A percentile compares a stretch with the other conserved stretches of the same genome.
Conservation (phyloP, 768 basidiomycete species). For the Hemileccinum rubropunctum region DNA sequence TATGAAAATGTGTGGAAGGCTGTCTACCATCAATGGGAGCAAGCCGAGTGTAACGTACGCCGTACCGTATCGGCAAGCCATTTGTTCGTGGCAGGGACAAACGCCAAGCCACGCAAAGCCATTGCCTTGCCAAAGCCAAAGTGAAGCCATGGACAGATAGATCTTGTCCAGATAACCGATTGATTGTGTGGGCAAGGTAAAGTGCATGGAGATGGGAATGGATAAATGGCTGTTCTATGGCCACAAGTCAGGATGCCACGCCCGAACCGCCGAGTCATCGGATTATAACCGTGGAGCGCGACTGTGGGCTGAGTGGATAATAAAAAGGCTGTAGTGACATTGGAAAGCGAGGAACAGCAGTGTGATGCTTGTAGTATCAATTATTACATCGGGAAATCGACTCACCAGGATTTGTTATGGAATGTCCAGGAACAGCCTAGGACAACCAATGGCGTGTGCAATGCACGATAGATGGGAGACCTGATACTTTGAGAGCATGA, state of each 20-base stretch:
- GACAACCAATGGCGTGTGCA: too few relatives aligned
- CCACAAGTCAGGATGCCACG: neutral
- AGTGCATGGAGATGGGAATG: neutral
- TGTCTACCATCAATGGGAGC: neutral
- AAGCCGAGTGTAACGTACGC: neutral
- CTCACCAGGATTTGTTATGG: neutral
- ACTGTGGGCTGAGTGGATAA: too few relatives aligned
- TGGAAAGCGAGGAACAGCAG: neutral
- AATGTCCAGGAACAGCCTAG: too few relatives aligned
- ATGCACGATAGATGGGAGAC: neutral
- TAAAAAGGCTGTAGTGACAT: too few relatives aligned
- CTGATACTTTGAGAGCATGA: too few relatives aligned
- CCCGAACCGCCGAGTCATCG: neutral
- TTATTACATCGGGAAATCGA: neutral
- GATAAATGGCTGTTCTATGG: neutral
- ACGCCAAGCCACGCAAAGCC: neutral
- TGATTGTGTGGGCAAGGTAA: neutral
- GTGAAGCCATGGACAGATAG: neutral
- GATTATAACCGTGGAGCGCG: neutral
- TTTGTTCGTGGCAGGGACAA: neutral
- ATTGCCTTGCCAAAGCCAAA: neutral
- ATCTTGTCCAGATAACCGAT: neutral
- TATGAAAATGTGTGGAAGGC: conserved; percentile 1
- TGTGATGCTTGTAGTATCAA: neutral
- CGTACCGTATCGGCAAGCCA: neutral